A percentile compares a stretch with the other conserved stretches of the same genome.
phyloP scores from a whole-genome alignment of 495 filamentous ascomycete genomes.

The Neurospora africana region DNA sequence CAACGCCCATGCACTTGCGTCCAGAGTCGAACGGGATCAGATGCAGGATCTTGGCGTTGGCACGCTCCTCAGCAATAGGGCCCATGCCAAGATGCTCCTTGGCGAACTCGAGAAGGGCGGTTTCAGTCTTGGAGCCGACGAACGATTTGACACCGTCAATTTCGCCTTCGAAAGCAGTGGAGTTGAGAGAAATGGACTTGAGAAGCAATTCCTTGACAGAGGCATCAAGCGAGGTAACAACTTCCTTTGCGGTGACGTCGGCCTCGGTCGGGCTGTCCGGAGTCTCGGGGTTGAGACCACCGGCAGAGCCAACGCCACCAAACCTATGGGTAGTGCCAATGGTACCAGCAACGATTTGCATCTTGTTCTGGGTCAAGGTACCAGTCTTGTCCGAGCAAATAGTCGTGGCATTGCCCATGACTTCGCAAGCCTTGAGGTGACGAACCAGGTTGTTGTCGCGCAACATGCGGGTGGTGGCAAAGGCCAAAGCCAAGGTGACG shows the following conservation, averaged over 20 bases:
- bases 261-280: slow-evolving; percentile 9
- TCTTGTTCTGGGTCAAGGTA: slow-evolving; percentile 88
- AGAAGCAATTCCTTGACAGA: slow-evolving; percentile 54
- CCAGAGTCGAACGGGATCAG: slow-evolving; percentile 78
- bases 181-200: slow-evolving; percentile 74
- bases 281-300: slow-evolving; percentile 3
- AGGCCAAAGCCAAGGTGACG: slow-evolving; percentile 86
- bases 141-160: slow-evolving; percentile 60
- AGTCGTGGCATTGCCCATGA: slow-evolving; percentile 97
- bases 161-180: slow-evolving; percentile 81
- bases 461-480: slow-evolving; percentile 89
- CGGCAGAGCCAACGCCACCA: slow-evolving; percentile 19
- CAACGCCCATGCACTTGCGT: slow-evolving; percentile 81
- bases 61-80: slow-evolving; percentile 55
- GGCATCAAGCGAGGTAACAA: slow-evolving; percentile 39
- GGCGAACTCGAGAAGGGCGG: slow-evolving; percentile 67
- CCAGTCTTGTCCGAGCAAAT: slow-evolving; percentile 97
- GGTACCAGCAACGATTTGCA: slow-evolving; percentile 75
- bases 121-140: slow-evolving; percentile 86
- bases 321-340: slow-evolving; percentile 60
- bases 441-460: slow-evolving; percentile 93
- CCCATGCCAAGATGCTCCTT: slow-evolving; percentile 68
- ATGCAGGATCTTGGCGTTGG: slow-evolving; percentile 58
- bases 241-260: slow-evolving; percentile 16
- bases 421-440: slow-evolving; percentile 84